Conservation (phyloP, 306 rosid species). For the Datisca glomerata region DNA sequence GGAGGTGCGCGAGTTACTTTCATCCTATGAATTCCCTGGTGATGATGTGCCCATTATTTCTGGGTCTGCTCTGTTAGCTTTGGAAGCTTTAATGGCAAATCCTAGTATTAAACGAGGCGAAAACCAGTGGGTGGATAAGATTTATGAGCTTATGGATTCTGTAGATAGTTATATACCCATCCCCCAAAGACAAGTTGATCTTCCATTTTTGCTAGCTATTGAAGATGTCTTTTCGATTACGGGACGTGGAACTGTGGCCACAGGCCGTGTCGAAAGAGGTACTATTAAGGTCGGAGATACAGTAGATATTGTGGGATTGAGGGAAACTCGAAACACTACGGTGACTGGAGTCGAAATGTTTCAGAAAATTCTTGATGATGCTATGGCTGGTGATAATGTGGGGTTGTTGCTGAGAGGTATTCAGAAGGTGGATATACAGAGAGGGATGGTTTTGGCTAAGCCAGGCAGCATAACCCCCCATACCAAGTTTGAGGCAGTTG, state of each 20-base stretch:
- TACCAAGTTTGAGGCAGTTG: constrained; percentile 42
- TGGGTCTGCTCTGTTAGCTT: constrained; percentile 57
- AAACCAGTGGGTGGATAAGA: constrained; percentile 69
- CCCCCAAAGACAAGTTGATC: constrained; percentile 54
- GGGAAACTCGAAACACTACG: constrained; percentile 46
- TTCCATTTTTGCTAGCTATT: constrained; percentile 57
- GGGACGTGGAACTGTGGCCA: constrained; percentile 79
- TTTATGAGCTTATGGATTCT: constrained; percentile 58
- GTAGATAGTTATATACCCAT: constrained; percentile 64
- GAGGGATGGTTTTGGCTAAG: constrained; percentile 82
- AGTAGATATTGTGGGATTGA: constrained; percentile 56
- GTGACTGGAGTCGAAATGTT: constrained; percentile 68
- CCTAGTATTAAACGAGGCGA: too few relatives aligned
- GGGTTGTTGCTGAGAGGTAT: constrained; percentile 75
- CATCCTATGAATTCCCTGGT: constrained; percentile 62
- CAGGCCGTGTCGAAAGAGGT: constrained; percentile 53
- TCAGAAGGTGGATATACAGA: constrained; percentile 63
- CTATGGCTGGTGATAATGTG: constrained; percentile 74
- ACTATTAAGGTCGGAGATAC: constrained; percentile 47
- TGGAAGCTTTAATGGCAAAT: constrained; percentile 53
- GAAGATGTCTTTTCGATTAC: constrained; percentile 73
- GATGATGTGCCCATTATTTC: constrained; percentile 61
- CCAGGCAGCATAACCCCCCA: constrained; percentile 47
- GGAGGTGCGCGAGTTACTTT: constrained; percentile 61
- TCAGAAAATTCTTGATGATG: constrained; percentile 65